These are phyloP conservation scores for Ogataea ganodermae DNA, from an alignment of 805 yeast genomes.

Conservation along the genomic window DNA sequence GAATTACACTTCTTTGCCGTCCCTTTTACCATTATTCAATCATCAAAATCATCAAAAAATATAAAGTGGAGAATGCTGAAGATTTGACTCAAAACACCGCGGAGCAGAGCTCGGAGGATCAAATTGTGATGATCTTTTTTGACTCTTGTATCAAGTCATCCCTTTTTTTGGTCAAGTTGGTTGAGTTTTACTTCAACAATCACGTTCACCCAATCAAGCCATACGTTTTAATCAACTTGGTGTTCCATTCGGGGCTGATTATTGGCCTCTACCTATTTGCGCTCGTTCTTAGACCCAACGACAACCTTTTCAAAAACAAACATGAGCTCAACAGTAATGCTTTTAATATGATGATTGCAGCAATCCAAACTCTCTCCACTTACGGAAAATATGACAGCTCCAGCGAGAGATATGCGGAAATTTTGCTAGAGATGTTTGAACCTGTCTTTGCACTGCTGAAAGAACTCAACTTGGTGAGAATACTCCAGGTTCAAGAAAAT, in stretches of 20 bases:
- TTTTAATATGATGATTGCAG: conserved; percentile 17
- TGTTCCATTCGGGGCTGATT: conserved; percentile 41
- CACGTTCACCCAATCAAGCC: conserved; percentile 41
- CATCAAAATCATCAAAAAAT: conserved; percentile 19
- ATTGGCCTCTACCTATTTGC: conserved; percentile 37
- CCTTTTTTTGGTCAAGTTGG: conserved; percentile 37
- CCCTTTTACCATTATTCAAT: conserved; percentile 43
- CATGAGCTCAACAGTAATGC: conserved; percentile 16
- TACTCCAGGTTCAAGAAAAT: conserved; percentile 3
- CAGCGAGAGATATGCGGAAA: conserved; percentile 21
- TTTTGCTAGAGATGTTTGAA: conserved; percentile 18
- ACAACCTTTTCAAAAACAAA: conserved; percentile 13
- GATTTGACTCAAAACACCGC: background rate
- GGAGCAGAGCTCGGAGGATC: conserved; percentile 8
- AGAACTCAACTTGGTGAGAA: conserved; percentile 5
- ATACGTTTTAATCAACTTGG: conserved; percentile 34
- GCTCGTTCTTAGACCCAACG: conserved; percentile 9
- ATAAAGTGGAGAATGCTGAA: conserved; percentile 11
- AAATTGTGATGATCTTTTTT: conserved; percentile 31
- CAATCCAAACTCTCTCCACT: conserved; percentile 14
- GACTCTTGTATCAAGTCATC: conserved; percentile 41
- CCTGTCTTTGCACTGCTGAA: conserved; percentile 13
- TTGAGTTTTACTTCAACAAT: conserved; percentile 30
- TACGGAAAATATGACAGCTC: conserved; percentile 18
- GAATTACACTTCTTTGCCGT: conserved; percentile 40